These are phyloP conservation scores for Triticum aestivum DNA, from an alignment of 176 grass and related monocot genomes.

Conservation along the genomic window DNA sequence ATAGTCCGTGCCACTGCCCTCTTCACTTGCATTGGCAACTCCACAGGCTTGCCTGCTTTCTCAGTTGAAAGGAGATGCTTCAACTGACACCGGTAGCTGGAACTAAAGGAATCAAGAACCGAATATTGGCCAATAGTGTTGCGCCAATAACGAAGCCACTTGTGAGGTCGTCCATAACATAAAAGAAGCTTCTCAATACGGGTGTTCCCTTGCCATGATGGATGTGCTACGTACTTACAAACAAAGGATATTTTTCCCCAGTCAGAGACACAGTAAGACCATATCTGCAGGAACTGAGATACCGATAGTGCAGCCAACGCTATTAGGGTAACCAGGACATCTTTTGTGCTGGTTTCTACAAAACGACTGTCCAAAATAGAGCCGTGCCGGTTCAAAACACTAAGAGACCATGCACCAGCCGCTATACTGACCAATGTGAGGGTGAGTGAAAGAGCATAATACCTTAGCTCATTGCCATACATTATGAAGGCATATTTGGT, in stretches of 20 bases:
- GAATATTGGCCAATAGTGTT: not conserved
- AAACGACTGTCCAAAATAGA: not conserved
- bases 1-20: not conserved
- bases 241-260: not conserved
- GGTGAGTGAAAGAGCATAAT: not conserved
- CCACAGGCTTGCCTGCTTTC: not conserved
- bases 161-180: not conserved
- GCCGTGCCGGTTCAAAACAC: fast-evolving
- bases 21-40: not conserved
- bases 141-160: not conserved
- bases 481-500: not conserved
- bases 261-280: not conserved
- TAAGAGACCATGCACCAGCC: not conserved
- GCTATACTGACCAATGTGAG: too few species aligned
- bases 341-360: fast-evolving
- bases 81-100: too few species aligned
- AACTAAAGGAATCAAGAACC: not conserved
- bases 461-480: not conserved
- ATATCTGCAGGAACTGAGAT: not conserved
- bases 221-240: not conserved
- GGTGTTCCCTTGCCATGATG: not conserved
- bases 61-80: not conserved
- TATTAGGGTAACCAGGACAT: not conserved
- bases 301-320: fast-evolving
- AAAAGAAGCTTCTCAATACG: not conserved